Evolutionary conservation across 768 basidiomycete genomes (phyloP), one percentile per base, ranked within the genome.

Genomic region (Pleurotus citrinopileatus): DNA sequence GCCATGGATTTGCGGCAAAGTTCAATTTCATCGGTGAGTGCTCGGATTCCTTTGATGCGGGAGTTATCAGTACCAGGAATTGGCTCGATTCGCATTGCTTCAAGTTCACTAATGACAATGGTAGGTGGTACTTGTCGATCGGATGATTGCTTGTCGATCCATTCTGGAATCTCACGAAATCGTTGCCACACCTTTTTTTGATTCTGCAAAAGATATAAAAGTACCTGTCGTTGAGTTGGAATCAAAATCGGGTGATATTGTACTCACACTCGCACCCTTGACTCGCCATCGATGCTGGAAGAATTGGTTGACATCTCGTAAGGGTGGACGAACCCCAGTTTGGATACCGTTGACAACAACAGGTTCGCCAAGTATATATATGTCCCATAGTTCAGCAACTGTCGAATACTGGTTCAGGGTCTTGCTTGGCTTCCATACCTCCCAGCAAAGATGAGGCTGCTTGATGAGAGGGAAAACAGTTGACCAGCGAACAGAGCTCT

Each of bases 231-330:
- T n/a, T n/a, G n/a, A n/a, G n/a, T n/a, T n/a, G n/a, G n/a, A 7
- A 15, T 7, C 7, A 34, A 34, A 7, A 7, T 7, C 7, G 7
- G 15, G 32, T 7, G 15, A 7, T 34, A 7, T 7, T 34, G 15
- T 15, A 34, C 12, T 69, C 60, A 67, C 89, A 82, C 13, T 86
- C 71, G 65, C 87, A 19, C 48, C 52, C 25, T 51, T 55, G 4
- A 13, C 28, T 13, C 56, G 51, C 60, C 65, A 65, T 13, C 28
- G 28, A 2, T 53, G 44, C 27, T 60, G 53, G 26, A 67, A 65
- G 15, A 57, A 45, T 20, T 57, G 29, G 37, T 68, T 63, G 9
- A 67, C 59, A 0, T 59, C 17, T 10, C 56, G 57, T 25, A 70
- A 53, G 1, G 66, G 67, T 10, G 63, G 68, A 29, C 67, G 63